Percentiles rank a stretch among this genome's conserved stretches.
phyloP scores from a whole-genome alignment of 352 stramenopile genomes.

The Pilasporangium apinafurcum region DNA sequence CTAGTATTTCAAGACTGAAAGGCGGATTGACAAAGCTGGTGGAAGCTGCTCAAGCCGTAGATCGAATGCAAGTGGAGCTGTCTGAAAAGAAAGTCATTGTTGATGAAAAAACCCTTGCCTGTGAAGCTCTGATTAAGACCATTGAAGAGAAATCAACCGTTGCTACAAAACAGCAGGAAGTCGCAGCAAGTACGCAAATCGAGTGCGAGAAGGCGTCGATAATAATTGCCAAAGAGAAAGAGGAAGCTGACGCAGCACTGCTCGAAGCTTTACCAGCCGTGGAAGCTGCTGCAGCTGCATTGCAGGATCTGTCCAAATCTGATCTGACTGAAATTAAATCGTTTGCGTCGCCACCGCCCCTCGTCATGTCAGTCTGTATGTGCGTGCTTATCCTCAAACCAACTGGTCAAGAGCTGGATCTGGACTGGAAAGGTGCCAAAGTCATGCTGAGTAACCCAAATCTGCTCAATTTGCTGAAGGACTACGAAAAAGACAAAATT shows the following conservation, averaged over 20 bases:
- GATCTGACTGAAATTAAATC: conserved; percentile 95
- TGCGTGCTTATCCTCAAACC: conserved; percentile 89
- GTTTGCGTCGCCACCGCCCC: conserved; percentile 89
- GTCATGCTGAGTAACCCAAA: conserved; percentile 93
- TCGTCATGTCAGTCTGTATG: conserved; percentile 94
- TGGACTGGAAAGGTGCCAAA: conserved; percentile 93
- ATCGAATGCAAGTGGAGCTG: conserved; percentile 92
- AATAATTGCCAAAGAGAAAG: conserved; percentile 90
- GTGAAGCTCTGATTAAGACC: conserved; percentile 91
- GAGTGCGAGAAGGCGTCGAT: conserved; percentile 87
- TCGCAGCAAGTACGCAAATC: conserved; percentile 87
- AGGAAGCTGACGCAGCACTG: conserved; percentile 89
- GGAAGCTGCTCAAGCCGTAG: conserved; percentile 89
- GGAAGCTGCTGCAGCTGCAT: conserved; percentile 86
- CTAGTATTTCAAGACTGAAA: conserved; percentile 84
- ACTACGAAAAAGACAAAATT: conserved; percentile 96
- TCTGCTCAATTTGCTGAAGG: conserved; percentile 89
- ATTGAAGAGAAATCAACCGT: conserved; percentile 92
- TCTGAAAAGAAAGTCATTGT: conserved; percentile 94
- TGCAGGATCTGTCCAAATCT: conserved; percentile 93
- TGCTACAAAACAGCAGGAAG: conserved; percentile 89
- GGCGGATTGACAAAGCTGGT: conserved; percentile 92
- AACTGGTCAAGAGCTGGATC: conserved; percentile 87
- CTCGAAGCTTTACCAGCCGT: conserved; percentile 91
- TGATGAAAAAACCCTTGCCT: conserved; percentile 91